Conservation (phyloP, 352 stramenopile genomes). For the Phytophthora capsici region DNA sequence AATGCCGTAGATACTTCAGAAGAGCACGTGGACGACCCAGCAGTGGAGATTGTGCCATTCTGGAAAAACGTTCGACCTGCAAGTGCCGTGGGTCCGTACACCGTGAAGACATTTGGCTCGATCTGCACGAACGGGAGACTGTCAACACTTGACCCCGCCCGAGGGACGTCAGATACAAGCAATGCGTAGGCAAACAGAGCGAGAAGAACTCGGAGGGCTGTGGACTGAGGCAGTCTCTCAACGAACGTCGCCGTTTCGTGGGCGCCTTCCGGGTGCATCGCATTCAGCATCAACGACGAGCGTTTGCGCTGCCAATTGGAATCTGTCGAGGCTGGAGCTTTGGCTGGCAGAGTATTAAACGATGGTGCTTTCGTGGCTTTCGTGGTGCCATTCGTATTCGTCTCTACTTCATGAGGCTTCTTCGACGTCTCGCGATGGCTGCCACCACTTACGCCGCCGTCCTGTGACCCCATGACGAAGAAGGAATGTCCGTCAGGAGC, state of each 20-base stretch:
- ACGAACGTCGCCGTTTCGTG: conserved; percentile 23
- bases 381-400: conserved; percentile 1
- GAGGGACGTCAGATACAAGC: conserved; percentile 50
- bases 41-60: conserved; percentile 27
- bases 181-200: conserved; percentile 54
- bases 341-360: background rate
- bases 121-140: conserved; percentile 50
- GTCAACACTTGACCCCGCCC: conserved; percentile 43
- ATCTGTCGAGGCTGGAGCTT: conserved; percentile 3
- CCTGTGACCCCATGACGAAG: background rate
- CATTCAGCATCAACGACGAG: conserved; percentile 28
- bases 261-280: conserved; percentile 27
- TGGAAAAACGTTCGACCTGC: conserved; percentile 34
- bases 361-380: conserved; percentile 11
- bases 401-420: conserved; percentile 9
- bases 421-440: conserved; percentile 5
- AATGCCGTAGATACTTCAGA: conserved; percentile 27
- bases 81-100: conserved; percentile 46
- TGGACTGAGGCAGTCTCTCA: conserved; percentile 18
- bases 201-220: conserved; percentile 39
- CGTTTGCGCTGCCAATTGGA: conserved; percentile 27
- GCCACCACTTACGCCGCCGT: conserved; percentile 1
- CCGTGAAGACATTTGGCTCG: conserved; percentile 60
- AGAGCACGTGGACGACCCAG: background rate
- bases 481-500: too few relatives aligned